Conservation (phyloP, 139 green algal species). For the Desmodesmus armatus region DNA sequence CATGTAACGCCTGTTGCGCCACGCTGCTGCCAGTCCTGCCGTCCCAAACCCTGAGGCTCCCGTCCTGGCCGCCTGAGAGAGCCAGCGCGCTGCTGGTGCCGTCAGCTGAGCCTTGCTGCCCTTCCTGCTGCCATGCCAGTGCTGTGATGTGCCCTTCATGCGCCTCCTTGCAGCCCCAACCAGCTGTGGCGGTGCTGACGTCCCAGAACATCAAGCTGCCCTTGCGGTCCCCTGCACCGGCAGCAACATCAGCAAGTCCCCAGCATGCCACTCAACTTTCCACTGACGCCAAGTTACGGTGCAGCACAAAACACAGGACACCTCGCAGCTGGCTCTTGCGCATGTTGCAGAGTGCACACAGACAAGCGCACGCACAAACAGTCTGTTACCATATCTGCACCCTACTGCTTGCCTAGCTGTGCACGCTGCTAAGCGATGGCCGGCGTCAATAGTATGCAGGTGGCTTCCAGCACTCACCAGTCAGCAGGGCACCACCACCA, state of each 20-base stretch:
- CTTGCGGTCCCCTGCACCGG: conserved; percentile 70
- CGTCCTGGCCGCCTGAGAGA: conserved; percentile 69
- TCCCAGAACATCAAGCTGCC: conserved; percentile 76
- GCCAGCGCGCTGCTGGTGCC: not conserved
- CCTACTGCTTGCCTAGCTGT: no score
- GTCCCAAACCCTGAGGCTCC: conserved; percentile 67
- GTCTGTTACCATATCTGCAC: no score
- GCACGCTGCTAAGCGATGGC: no score
- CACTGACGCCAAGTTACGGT: not conserved
- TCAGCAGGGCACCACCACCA: not conserved
- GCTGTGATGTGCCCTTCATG: conserved; percentile 81
- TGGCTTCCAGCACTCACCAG: not conserved
- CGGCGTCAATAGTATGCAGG: not conserved
- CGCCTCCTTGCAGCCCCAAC: conserved; percentile 62
- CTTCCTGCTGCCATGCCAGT: conserved; percentile 60
- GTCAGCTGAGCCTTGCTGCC: not conserved
- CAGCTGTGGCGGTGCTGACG: conserved; percentile 20
- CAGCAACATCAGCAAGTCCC: not conserved
- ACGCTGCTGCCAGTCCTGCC: conserved; percentile 40
- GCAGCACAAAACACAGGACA: not conserved
- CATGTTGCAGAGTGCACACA: not conserved
- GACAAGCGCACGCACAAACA: no score
- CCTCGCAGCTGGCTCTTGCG: not conserved
- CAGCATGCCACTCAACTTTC: not conserved
- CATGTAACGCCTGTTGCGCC: conserved; percentile 68